Evolutionary conservation across 345 rosid genomes (phyloP).

Genomic region (Hibiscus trionum): DNA sequence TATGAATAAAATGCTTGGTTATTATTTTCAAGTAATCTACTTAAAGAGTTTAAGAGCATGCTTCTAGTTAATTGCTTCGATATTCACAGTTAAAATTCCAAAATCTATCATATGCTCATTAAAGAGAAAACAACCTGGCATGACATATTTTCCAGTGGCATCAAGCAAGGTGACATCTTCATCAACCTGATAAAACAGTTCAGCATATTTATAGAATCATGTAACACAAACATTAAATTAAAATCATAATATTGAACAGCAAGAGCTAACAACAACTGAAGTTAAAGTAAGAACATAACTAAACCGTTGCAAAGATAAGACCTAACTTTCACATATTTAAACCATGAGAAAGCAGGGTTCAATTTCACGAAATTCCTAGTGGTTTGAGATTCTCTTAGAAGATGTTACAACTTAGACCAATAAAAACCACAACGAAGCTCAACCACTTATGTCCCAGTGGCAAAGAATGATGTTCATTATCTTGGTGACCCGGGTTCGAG

Average conservation of each 20-base stretch:
- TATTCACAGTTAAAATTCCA: not conserved
- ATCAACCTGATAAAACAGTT: slow-evolving; percentile 45
- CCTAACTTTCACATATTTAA: not conserved
- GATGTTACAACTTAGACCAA: not conserved
- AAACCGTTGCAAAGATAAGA: not conserved
- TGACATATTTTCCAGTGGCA: slow-evolving; percentile 89
- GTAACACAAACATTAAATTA: not conserved
- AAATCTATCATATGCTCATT: not conserved
- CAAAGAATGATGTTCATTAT: too few species aligned
- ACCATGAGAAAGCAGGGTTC: not conserved
- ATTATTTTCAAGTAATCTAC: not conserved
- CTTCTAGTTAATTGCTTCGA: not conserved
- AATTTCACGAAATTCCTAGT: not conserved
- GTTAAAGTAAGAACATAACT: not conserved
- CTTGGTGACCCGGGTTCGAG: too few species aligned
- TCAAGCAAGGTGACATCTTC: slow-evolving; percentile 80
- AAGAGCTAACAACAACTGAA: not conserved
- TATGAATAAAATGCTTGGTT: not conserved
- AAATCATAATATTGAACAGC: not conserved
- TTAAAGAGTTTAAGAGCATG: not conserved
- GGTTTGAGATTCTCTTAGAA: not conserved
- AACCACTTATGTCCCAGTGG: too few species aligned
- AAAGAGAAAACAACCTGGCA: slow-evolving; percentile 60
- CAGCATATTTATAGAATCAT: not conserved
- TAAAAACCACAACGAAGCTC: not conserved